Conservation (phyloP, 305 asterid genomes). For the Andrographis paniculata region DNA sequence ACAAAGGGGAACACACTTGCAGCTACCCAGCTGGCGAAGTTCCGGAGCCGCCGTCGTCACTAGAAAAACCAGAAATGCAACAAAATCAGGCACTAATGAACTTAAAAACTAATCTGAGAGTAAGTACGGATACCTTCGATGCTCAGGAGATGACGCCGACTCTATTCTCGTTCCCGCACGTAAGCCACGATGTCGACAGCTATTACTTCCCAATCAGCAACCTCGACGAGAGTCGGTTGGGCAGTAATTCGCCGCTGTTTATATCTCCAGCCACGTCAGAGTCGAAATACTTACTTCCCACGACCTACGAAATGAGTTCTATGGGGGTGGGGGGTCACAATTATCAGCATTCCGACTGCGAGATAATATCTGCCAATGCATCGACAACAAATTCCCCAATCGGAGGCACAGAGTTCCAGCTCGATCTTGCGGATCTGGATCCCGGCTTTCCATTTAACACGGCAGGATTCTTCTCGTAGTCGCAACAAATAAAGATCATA, state of each 20-base stretch:
- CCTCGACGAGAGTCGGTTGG: conserved; percentile 24
- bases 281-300: conserved; percentile 45
- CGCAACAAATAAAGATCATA: too few species aligned
- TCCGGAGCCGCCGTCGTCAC: conserved; percentile 24
- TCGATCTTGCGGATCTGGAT: conserved; percentile 34
- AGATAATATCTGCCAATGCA: conserved; percentile 47
- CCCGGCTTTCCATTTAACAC: conserved; percentile 40
- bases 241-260: conserved; percentile 30
- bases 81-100: conserved; percentile 25
- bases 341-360: conserved; percentile 32
- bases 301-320: conserved; percentile 26
- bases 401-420: conserved; percentile 46
- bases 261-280: conserved; percentile 57
- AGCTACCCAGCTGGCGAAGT: conserved; percentile 20
- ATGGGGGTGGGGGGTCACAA: conserved; percentile 24
- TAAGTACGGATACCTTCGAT: conserved; percentile 32
- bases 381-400: conserved; percentile 70
- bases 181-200: conserved; percentile 29
- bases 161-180: conserved; percentile 46
- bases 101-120: conserved; percentile 43
- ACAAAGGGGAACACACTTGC: conserved; percentile 59
- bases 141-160: conserved; percentile 17
- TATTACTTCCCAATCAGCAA: conserved; percentile 23
- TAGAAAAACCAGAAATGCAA: conserved; percentile 33
- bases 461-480: conserved; percentile 39